Evolutionary conservation across 2,329 filamentous ascomycete species (phyloP), one percentile per base, ranked within the genome.

Genomic region (Venturia nashicola): DNA sequence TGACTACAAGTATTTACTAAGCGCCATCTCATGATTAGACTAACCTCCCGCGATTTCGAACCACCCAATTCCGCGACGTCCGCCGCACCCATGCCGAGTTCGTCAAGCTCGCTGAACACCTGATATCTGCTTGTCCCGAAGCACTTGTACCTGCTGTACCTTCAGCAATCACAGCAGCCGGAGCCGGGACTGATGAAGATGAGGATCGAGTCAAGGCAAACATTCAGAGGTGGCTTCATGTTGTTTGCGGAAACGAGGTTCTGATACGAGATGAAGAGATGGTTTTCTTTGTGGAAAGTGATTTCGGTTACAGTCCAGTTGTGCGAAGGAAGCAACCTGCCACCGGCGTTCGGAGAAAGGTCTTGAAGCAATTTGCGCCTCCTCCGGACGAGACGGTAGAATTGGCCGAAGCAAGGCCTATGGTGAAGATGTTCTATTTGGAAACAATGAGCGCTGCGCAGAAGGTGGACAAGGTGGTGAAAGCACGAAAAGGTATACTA

Each of bases 111-210:
- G 91, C 89, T 64, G 90, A 96, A 65, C 94, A 99, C 75, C 81
- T 99, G 65, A 91, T 97, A 74, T 97, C 93, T 32, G 92, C 93
- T n/a, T 97, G 97, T 71, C 94, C 94, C 3, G 94, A 99, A 76
- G 89, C 91, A 9, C 81, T 99, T 55, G 93, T 99, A 8, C 94
- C 94, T 3, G 91, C 93, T 11, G 91, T 99, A 0, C 94, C 94
- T 51, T 90, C 93, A n/a, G 83, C 93, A n/a, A 80, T 95, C 65
- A 97, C 94, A 8, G 92, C 92, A 8, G 94, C 94, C 36, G 94
- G 94, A 46, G 91, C 91, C 44, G 94, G 94, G 23, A 99, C 94
- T 1, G 94, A 97, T 62, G 94, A 99, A 74, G 94, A 99, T 70
- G 94, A 99, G 75, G 80, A 81, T 27, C 85, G 94, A 16, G 89